A percentile compares a stretch with the other conserved stretches of the same genome.
phyloP scores from a whole-genome alignment of 306 rosid species.

The Amphicarpaea edgeworthii region DNA sequence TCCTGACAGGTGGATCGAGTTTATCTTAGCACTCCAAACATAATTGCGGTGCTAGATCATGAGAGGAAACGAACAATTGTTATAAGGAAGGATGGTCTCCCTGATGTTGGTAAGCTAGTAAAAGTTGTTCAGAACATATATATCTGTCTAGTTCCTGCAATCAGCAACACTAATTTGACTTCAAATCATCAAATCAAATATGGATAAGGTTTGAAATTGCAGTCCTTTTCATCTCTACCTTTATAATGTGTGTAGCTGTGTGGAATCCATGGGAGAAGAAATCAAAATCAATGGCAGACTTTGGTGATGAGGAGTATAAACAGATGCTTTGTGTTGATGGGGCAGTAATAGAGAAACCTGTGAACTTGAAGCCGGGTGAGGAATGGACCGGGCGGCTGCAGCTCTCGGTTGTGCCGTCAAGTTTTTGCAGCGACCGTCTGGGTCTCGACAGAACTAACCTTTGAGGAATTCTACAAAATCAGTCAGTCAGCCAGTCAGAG shows the following conservation, averaged over 20 bases:
- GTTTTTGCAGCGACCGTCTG: conserved; percentile 77
- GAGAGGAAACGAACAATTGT: conserved; percentile 83
- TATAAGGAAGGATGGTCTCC: conserved; percentile 92
- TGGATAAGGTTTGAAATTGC: not conserved
- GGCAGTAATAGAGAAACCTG: conserved; percentile 80
- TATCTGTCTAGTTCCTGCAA: no score
- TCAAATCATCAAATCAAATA: no score
- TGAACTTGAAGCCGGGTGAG: conserved; percentile 89
- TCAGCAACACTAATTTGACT: not conserved
- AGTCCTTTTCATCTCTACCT: not conserved
- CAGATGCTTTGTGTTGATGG: conserved; percentile 95
- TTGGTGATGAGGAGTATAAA: conserved; percentile 92
- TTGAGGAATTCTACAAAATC: conserved; percentile 55
- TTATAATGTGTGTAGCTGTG: conserved; percentile 56
- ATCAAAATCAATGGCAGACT: conserved; percentile 78
- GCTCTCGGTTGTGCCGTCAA: conserved; percentile 82
- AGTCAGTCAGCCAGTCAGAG: conserved; percentile 9
- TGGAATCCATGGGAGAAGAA: conserved; percentile 99
- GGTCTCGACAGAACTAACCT: conserved; percentile 58
- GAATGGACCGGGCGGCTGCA: conserved; percentile 91
- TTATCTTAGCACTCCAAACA: conserved; percentile 80
- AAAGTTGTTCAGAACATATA: not conserved
- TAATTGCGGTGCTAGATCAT: conserved; percentile 86
- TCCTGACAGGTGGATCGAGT: conserved; percentile 84
- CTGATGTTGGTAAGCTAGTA: conserved; percentile 81